Evolutionary conservation across 164 flowering plant genomes (phyloP), one percentile per base, ranked within the genome.

Genomic region (Aristolochia californica): DNA sequence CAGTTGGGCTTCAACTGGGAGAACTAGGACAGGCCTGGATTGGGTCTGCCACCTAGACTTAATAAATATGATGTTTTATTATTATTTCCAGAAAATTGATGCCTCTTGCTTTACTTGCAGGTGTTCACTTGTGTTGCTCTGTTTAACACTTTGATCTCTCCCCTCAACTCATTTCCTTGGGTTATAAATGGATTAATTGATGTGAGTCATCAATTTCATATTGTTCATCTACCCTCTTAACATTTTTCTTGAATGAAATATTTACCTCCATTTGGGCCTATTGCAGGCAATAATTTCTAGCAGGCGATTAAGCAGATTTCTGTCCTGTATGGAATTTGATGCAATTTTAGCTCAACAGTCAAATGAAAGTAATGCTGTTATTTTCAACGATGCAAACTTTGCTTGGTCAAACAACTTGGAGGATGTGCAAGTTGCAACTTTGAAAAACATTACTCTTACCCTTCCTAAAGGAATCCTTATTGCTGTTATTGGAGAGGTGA

Each of bases 81-180:
- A 8, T 47, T 26, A 30, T 62, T 52, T 14, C 44, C 45, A 52
- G 44, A 34, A 13, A 43, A 54, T 38, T 70, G 40, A 62, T 58
- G 3, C 57, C 22, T 47, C 28, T 23, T 22, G 28, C 17, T 28
- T 52, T 58, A 28, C 53, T 74, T 83, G 63, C 88, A 91, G 98
- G 98, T 87, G 62, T 93, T 93, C 75, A 93, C 98, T 44, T 93
- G 98, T 78, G 83, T 93, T 63, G 93, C 95, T 54, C 67, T 93
- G 61, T 93, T 93, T 62, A 93, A 93, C 63, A 80, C 76, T 30
- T 68, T 93, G 71, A 88, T 93, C 53, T 88, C 98, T 78, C 98
- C 98, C 45, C 74, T 93, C 40, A 93, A 93, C 73, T 88, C 98
- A 61, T 93, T 93, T 45, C 98, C 97, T 14, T 93, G 98, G 98